These are phyloP conservation scores for Hibiscus trionum DNA, from an alignment of 345 rosid genomes.

Conservation along the genomic window DNA sequence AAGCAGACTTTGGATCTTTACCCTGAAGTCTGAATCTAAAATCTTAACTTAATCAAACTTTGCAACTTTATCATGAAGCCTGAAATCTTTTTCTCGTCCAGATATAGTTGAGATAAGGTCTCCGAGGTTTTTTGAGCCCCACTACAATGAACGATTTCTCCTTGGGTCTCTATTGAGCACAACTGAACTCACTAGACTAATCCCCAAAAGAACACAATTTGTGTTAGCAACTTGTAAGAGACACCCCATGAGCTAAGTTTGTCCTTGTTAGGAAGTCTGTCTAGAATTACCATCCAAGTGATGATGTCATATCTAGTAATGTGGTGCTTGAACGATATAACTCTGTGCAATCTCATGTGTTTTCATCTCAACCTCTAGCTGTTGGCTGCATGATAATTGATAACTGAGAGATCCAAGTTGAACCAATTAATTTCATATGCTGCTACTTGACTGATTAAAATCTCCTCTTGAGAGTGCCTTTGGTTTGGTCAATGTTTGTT, in stretches of 20 bases:
- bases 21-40: background rate
- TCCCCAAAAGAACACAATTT: background rate
- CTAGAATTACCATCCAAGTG: background rate
- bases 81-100: too few species aligned
- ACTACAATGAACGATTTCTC: too few species aligned
- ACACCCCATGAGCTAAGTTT: background rate
- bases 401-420: background rate
- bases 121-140: too few species aligned
- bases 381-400: background rate
- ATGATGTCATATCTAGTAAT: background rate
- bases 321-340: background rate
- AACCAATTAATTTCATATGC: background rate
- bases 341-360: background rate
- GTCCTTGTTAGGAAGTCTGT: background rate
- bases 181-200: background rate
- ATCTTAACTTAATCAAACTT: background rate
- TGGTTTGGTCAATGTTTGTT: background rate
- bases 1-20: background rate
- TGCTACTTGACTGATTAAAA: background rate
- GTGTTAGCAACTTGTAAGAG: background rate
- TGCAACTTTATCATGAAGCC: background rate
- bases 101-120: too few species aligned
- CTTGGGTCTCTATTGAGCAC: background rate
- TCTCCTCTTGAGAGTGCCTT: background rate
- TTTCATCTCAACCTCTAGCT: background rate